Percentiles rank a stretch among this genome's conserved stretches.
phyloP scores from a whole-genome alignment of 352 stramenopile genomes.

The Aphanomyces astaci region DNA sequence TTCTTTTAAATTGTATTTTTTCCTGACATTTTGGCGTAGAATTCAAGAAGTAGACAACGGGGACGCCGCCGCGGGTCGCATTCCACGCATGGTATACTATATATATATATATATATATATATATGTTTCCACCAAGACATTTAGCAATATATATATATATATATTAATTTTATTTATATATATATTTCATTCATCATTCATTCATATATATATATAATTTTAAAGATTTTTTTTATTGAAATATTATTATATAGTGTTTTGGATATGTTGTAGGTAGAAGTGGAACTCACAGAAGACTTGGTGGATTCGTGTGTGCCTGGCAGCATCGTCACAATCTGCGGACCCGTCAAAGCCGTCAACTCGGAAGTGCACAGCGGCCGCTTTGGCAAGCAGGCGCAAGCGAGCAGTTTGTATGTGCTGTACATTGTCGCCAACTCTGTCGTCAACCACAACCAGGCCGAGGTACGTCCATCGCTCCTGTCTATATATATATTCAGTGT shows the following conservation, averaged over 20 bases:
- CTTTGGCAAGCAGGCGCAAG: constrained; percentile 84
- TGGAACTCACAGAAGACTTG: constrained; percentile 87
- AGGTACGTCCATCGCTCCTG: constrained; percentile 25
- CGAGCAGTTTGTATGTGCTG: constrained; percentile 90
- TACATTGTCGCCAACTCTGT: constrained; percentile 92
- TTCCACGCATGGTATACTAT: constrained; percentile 86
- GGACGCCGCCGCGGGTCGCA: constrained; percentile 69
- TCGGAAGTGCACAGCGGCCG: constrained; percentile 85
- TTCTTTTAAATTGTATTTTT: constrained; percentile 32
- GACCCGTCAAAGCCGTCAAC: constrained; percentile 93
- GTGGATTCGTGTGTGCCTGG: constrained; percentile 94
- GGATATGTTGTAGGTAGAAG: constrained; percentile 60
- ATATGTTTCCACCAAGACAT: too few species aligned
- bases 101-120: too few species aligned
- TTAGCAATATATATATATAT: too few species aligned
- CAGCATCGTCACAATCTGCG: constrained; percentile 90
- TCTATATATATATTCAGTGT: too few species aligned
- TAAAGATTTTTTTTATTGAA: too few species aligned
- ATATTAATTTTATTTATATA: too few species aligned
- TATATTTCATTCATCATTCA: too few species aligned
- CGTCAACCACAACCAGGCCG: constrained; percentile 47
- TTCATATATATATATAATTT: too few species aligned
- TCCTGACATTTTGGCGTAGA: constrained; percentile 48
- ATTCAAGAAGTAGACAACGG: constrained; percentile 90
- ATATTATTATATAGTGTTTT: too few species aligned